A percentile compares a stretch with the other conserved stretches of the same genome.
These are phyloP conservation scores for Penicillium paxilli DNA, from an alignment of 495 filamentous ascomycete species.

Conservation along the genomic window DNA sequence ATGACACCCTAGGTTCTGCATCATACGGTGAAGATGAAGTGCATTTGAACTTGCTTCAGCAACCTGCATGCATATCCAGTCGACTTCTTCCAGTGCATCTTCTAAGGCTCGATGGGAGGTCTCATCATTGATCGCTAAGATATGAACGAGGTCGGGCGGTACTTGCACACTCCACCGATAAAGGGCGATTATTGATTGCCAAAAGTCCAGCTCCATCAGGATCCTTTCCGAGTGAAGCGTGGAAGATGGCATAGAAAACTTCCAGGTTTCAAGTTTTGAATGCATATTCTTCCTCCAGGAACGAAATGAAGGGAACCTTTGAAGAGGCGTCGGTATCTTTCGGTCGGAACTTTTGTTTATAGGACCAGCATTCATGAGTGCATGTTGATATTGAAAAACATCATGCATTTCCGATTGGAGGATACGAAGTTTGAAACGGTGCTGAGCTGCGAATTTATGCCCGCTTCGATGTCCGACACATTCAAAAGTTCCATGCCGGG, in stretches of 20 bases:
- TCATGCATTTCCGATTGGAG: slow-evolving; percentile 5
- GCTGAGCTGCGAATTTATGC: not conserved
- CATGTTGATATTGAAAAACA: not conserved
- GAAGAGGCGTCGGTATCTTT: not conserved
- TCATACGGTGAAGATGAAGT: not conserved
- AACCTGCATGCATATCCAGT: not conserved
- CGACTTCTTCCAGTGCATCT: not conserved
- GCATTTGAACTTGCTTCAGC: not conserved
- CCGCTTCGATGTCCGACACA: not conserved
- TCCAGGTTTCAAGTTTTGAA: not conserved
- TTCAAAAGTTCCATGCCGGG: not conserved
- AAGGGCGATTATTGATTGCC: slow-evolving; percentile 1
- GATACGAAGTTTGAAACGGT: not conserved
- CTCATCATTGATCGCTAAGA: not conserved
- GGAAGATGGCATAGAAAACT: not conserved
- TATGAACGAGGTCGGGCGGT: not conserved
- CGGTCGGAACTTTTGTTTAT: not conserved
- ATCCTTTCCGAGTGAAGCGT: not conserved
- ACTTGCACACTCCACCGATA: not conserved
- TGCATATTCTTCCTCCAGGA: not conserved
- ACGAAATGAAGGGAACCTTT: not conserved
- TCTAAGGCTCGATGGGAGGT: not conserved
- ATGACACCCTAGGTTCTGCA: not conserved
- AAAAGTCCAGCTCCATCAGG: slow-evolving; percentile 5
- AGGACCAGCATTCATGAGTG: not conserved